A percentile compares a stretch with the other conserved stretches of the same genome.
Conservation (phyloP, 140 eudicot species). For the Anethum foeniculum region DNA sequence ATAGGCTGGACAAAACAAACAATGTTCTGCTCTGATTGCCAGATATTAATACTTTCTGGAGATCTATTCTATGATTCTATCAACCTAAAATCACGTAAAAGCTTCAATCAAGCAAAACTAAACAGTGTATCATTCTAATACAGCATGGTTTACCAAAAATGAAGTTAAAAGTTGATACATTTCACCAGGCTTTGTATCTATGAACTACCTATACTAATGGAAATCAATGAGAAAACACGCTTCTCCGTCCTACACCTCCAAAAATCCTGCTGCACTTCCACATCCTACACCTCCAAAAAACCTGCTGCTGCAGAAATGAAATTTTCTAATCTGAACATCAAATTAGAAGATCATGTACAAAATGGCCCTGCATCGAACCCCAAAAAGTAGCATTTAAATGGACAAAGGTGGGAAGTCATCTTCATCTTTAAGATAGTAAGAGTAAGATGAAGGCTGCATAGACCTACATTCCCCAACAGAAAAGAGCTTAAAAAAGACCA, state of each 20-base stretch:
- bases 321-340: background rate
- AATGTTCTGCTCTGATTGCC: background rate
- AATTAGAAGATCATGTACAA: slow-evolving; percentile 10
- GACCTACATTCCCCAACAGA: slow-evolving; percentile 22
- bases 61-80: background rate
- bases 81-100: background rate
- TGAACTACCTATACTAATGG: background rate
- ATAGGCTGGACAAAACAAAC: background rate
- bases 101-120: no score
- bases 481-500: slow-evolving; percentile 10
- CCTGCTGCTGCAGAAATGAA: background rate
- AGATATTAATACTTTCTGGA: background rate
- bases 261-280: background rate
- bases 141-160: background rate
- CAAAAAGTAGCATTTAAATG: slow-evolving; percentile 9
- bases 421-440: slow-evolving; percentile 41
- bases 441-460: slow-evolving; percentile 20
- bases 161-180: slow-evolving; percentile 8
- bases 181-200: slow-evolving; percentile 11
- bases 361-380: background rate
- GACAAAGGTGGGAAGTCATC: slow-evolving; percentile 61
- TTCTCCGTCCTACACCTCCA: background rate
- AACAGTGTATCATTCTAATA: slow-evolving; percentile 4
- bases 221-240: background rate
- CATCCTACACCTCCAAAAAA: slow-evolving; percentile 3